Evolutionary conservation across 2,329 filamentous ascomycete genomes (phyloP).

Genomic region (Aspergillus sclerotialis): DNA sequence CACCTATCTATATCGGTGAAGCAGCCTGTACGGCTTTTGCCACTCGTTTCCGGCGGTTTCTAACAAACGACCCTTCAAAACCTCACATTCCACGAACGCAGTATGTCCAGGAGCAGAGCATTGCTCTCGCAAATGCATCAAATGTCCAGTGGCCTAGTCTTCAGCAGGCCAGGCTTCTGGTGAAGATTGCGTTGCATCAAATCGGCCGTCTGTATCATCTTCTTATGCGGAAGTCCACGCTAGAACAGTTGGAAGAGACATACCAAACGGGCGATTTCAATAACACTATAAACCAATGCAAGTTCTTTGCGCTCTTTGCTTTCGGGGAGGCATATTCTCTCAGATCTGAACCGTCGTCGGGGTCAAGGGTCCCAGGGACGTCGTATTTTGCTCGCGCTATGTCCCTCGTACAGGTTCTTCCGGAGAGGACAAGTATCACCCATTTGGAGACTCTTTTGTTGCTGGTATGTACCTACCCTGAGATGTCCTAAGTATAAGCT

Average conservation of each 20-base stretch:
- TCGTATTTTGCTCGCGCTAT: conserved; percentile 38
- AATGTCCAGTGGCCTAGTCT: conserved; percentile 29
- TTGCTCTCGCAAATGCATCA: conserved; percentile 20
- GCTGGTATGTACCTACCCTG: conserved; percentile 19
- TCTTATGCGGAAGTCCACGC: conserved; percentile 29
- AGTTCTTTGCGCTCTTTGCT: conserved; percentile 40
- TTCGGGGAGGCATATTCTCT: conserved; percentile 42
- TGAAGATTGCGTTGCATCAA: conserved; percentile 31
- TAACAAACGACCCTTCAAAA: conserved; percentile 24
- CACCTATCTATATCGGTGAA: conserved; percentile 33
- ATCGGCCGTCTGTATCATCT: conserved; percentile 31
- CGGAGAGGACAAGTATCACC: conserved; percentile 38
- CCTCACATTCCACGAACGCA: conserved; percentile 28
- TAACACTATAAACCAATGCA: conserved; percentile 33
- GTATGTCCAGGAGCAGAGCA: conserved; percentile 24
- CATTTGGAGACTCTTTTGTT: conserved; percentile 39
- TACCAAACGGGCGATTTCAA: conserved; percentile 25
- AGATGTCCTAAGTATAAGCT: background rate
- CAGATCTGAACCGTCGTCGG: conserved; percentile 24
- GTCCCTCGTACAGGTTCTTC: conserved; percentile 34
- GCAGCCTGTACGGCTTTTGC: conserved; percentile 35
- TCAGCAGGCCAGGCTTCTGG: conserved; percentile 29
- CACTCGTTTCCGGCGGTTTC: conserved; percentile 30
- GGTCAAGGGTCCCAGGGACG: conserved; percentile 36
- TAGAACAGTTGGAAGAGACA: conserved; percentile 34